phyloP scores from a whole-genome alignment of 148 eudicot genomes.

The Amaranthus palmeri region DNA sequence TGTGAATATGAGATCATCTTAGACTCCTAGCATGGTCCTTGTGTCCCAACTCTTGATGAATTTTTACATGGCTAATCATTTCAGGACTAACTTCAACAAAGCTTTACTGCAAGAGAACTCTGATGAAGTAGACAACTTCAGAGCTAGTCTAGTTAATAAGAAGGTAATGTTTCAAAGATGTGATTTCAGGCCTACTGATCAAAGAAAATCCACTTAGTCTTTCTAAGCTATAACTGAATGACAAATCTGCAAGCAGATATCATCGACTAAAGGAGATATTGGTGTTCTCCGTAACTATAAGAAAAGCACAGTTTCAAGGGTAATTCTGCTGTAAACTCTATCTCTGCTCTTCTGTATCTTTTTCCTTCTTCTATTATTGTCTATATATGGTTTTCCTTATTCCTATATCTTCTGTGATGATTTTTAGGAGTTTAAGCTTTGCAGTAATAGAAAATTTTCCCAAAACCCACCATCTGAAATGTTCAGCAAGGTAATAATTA shows the following conservation, averaged over 20 bases:
- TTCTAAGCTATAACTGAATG: background rate
- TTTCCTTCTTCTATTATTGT: background rate
- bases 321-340: conserved; percentile 10
- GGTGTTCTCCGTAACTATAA: conserved; percentile 18
- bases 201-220: background rate
- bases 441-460: conserved; percentile 21
- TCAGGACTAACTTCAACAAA: conserved; percentile 36
- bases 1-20: background rate
- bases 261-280: conserved; percentile 26
- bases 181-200: background rate
- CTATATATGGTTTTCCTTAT: background rate
- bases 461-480: conserved; percentile 47
- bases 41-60: background rate
- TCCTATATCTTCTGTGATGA: conserved; percentile 11
- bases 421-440: conserved; percentile 42
- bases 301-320: conserved; percentile 20
- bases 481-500: conserved; percentile 49
- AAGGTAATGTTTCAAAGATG: conserved; percentile 28
- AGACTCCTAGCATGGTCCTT: too few relatives aligned
- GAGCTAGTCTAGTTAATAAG: conserved; percentile 28
- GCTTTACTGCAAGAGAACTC: conserved; percentile 26
- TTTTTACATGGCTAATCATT: conserved; percentile 8
- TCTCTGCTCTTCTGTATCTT: background rate
- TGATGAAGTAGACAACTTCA: conserved; percentile 22
- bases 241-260: conserved; percentile 20